Evolutionary conservation across 306 rosid species (phyloP), one percentile per base, ranked within the genome.

Genomic region (Cercis canadensis): DNA sequence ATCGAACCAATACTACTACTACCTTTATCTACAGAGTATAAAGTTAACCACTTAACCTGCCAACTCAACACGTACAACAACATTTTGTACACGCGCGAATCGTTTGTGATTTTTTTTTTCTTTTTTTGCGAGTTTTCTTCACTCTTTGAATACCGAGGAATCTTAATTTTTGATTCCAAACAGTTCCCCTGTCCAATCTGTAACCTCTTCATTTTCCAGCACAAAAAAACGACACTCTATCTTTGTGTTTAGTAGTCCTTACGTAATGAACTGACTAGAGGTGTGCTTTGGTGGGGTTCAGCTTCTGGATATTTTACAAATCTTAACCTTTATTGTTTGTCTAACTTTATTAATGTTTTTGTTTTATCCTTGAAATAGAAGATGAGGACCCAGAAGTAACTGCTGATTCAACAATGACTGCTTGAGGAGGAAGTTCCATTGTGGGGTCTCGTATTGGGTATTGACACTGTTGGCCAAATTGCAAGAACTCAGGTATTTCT

Each of bases 361-460:
- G 40, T 53, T 52, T 73, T 53, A 79, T 55, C 84, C 79, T 56
- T 79, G 85, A 43, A 78, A 87, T 57, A 72, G 77, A 57, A 65
- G 77, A 55, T 83, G 86, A 76, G 86, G 86, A 63, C 85, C 83
- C 53, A 78, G 62, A 45, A 87, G 65, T 57, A 83, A 76, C 29
- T 76, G 86, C 46, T 83, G 88, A 45, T 81, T 87, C 78, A 81
- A 58, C 66, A 76, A 34, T 6, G 80, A 54, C 50, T 73, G 88
- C 75, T 84, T 87, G 55, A 70, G 44, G 50, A 76, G 67, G 39
- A 78, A 34, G 76, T 67, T 75, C 83, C 77, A 78, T 52, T 75
- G 80, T 5, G 77, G 78, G 34, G 70, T 80, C 53, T 78, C 81
- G n/a, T 65, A 67, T 36, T 79, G 88, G 14, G 43, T 4, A 39